Conservation (phyloP, 108 stramenopile species). For the Nitzschia sp. region DNA sequence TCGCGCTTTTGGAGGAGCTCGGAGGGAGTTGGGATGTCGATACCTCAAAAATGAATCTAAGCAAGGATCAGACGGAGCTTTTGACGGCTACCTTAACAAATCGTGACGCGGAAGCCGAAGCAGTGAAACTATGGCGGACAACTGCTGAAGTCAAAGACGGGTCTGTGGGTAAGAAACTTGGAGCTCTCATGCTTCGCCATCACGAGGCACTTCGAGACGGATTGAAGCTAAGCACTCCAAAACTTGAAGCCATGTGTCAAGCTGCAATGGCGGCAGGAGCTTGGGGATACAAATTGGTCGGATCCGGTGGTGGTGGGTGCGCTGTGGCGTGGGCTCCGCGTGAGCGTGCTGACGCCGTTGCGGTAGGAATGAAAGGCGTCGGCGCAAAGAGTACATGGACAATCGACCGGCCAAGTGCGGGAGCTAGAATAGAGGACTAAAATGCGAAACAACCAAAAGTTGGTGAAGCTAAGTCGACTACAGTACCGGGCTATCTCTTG, state of each 20-base stretch:
- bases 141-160: neutral
- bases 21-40: conserved; percentile 27
- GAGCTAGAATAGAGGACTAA: conserved; percentile 23
- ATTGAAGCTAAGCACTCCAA: conserved; percentile 25
- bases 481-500: too few relatives aligned
- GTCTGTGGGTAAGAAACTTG: conserved; percentile 2
- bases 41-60: neutral
- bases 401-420: conserved; percentile 12
- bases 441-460: too few relatives aligned
- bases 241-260: conserved; percentile 32
- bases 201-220: conserved; percentile 40
- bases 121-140: conserved; percentile 26
- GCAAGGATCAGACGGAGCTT: conserved; percentile 13
- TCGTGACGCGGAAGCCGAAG: conserved; percentile 28
- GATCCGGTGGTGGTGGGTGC: conserved; percentile 47
- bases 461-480: too few relatives aligned
- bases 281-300: conserved; percentile 45
- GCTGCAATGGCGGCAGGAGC: conserved; percentile 41
- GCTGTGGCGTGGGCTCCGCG: conserved; percentile 35
- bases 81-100: conserved; percentile 33
- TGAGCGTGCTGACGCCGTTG: conserved; percentile 14
- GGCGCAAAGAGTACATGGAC: conserved; percentile 38
- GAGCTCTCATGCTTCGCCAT: conserved; percentile 27
- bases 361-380: conserved; percentile 13
- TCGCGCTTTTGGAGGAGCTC: conserved; percentile 25